Percentiles rank a stretch among this genome's conserved stretches.
Evolutionary conservation across 2,329 filamentous ascomycete genomes (phyloP).

Genomic region (Pseudogymnoascus verrucosus): DNA sequence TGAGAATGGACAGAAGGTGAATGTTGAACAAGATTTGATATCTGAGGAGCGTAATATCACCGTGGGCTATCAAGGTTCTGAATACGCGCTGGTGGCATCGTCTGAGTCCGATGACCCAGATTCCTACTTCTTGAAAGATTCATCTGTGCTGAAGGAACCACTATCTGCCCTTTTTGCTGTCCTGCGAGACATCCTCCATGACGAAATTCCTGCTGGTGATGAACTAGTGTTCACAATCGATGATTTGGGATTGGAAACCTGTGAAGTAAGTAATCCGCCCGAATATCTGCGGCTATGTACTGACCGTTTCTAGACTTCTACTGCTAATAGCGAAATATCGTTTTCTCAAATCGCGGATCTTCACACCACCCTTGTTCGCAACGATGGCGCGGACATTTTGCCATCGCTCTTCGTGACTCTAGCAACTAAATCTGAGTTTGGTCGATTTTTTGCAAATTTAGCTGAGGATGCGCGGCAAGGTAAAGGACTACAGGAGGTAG

Average conservation of each 20-base stretch:
- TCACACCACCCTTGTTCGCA: slow-evolving; percentile 49
- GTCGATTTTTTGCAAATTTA: slow-evolving; percentile 43
- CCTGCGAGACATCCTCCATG: slow-evolving; percentile 45
- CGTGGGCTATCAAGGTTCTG: slow-evolving; percentile 45
- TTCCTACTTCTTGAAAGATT: slow-evolving; percentile 49
- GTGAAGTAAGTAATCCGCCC: slow-evolving; percentile 40
- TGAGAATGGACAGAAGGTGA: background rate
- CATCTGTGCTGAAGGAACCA: slow-evolving; percentile 42
- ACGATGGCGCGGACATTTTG: slow-evolving; percentile 40
- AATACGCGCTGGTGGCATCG: slow-evolving; percentile 52
- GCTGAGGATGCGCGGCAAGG: slow-evolving; percentile 45
- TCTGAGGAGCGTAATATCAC: slow-evolving; percentile 35
- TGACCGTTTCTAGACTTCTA: slow-evolving; percentile 37
- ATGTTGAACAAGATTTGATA: background rate
- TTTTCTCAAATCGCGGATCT: slow-evolving; percentile 51
- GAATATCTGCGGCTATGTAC: slow-evolving; percentile 15
- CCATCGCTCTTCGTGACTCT: slow-evolving; percentile 52
- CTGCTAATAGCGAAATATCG: slow-evolving; percentile 39
- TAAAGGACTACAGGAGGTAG: slow-evolving; percentile 35
- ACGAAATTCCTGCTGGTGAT: slow-evolving; percentile 47
- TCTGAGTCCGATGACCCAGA: slow-evolving; percentile 43
- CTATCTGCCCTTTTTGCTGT: slow-evolving; percentile 48
- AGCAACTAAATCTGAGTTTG: slow-evolving; percentile 44
- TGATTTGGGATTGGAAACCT: slow-evolving; percentile 45
- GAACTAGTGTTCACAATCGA: slow-evolving; percentile 49